These are phyloP conservation scores for Suillus lakei DNA, from an alignment of 768 basidiomycete species.

Conservation along the genomic window DNA sequence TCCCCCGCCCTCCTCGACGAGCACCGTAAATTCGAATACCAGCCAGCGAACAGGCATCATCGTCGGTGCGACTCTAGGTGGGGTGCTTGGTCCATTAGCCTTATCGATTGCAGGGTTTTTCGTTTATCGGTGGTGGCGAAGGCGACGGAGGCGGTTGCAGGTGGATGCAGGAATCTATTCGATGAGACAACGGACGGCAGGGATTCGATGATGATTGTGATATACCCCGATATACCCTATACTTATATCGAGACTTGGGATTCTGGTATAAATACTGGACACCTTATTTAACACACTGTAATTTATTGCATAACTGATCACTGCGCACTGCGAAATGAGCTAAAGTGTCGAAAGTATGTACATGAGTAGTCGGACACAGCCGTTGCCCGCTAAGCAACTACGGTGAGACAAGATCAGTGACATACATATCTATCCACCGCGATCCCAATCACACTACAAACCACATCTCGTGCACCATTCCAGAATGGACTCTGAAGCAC, in stretches of 20 bases:
- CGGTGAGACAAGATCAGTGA: conserved; percentile 1
- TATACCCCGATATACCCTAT: not conserved
- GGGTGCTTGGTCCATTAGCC: conserved; percentile 16
- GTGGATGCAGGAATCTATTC: not conserved
- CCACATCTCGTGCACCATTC: not conserved
- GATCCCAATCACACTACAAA: conserved; percentile 1
- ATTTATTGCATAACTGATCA: not conserved
- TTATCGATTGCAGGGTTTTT: conserved; percentile 14
- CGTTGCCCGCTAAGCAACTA: not conserved
- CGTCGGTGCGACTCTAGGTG: conserved; percentile 21
- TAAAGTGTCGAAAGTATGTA: not conserved
- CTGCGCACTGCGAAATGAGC: not conserved
- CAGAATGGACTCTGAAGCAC: conserved; percentile 40
- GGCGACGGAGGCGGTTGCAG: not conserved
- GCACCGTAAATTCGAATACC: conserved; percentile 8
- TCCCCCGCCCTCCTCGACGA: conserved; percentile 12
- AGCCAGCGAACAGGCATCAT: conserved; percentile 15
- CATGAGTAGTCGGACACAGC: not conserved
- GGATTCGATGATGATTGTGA: conserved; percentile 9
- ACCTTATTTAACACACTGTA: not conserved
- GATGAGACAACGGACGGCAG: not conserved
- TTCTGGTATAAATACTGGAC: not conserved
- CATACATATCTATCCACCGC: conserved; percentile 4
- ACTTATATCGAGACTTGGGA: conserved; percentile 1
- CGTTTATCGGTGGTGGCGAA: conserved; percentile 15